phyloP scores from a whole-genome alignment of 2,329 filamentous ascomycete species.

The Penicillium fuscoglaucum region DNA sequence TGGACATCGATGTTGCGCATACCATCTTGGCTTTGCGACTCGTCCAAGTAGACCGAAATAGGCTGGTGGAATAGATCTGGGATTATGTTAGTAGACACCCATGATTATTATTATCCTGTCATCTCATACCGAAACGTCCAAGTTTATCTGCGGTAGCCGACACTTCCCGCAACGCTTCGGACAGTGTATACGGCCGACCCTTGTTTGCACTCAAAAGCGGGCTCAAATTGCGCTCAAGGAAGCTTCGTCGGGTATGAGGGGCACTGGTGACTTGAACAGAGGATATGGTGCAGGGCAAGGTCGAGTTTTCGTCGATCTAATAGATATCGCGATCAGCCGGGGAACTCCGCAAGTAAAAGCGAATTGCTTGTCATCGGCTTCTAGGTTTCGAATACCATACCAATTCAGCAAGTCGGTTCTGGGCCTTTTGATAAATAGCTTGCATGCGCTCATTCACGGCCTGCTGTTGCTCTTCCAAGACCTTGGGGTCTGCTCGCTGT shows the following conservation, averaged over 20 bases:
- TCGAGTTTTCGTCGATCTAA: constrained; percentile 77
- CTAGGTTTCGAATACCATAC: constrained; percentile 45
- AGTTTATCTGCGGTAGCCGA: constrained; percentile 72
- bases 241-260: constrained; percentile 75
- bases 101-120: not conserved
- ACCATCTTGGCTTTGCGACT: constrained; percentile 65
- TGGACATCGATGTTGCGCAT: constrained; percentile 78
- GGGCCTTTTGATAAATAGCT: constrained; percentile 61
- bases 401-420: constrained; percentile 64
- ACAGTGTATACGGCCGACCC: constrained; percentile 70
- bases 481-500: constrained; percentile 59
- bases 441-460: constrained; percentile 60
- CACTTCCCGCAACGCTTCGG: constrained; percentile 73
- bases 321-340: constrained; percentile 17
- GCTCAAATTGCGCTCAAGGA: constrained; percentile 77
- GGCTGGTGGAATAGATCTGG: constrained; percentile 83
- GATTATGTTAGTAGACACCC: constrained; percentile 19
- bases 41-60: constrained; percentile 79
- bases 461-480: constrained; percentile 60
- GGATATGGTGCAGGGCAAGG: constrained; percentile 83
- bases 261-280: constrained; percentile 82
- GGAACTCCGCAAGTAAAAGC: constrained; percentile 8
- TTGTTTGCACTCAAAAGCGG: constrained; percentile 71
- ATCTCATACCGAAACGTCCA: constrained; percentile 68
- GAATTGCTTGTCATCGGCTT: not conserved